These are phyloP conservation scores for Cladophialophora yegresii DNA, from an alignment of 2,329 filamentous ascomycete genomes.

Conservation along the genomic window DNA sequence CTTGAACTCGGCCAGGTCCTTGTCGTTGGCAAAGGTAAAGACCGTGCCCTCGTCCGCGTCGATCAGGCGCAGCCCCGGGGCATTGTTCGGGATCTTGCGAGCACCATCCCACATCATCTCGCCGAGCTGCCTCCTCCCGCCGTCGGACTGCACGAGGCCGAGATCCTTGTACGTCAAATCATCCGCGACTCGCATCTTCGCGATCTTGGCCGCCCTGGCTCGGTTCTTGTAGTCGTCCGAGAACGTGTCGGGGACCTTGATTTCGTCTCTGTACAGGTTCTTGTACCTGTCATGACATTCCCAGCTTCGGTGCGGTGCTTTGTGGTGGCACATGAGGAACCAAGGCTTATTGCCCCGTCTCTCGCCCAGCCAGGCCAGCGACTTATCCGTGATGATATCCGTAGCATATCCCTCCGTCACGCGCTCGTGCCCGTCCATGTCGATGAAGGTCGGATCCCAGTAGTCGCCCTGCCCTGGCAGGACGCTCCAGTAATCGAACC, in stretches of 20 bases:
- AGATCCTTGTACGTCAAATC: conserved; percentile 57
- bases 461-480: conserved; percentile 57
- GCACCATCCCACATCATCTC: conserved; percentile 39
- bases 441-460: conserved; percentile 55
- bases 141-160: conserved; percentile 56
- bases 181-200: conserved; percentile 56
- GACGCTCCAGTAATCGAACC: conserved; percentile 57
- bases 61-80: conserved; percentile 44
- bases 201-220: conserved; percentile 52
- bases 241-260: conserved; percentile 55
- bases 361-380: conserved; percentile 37
- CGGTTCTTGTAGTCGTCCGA: conserved; percentile 59
- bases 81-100: conserved; percentile 47
- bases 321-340: conserved; percentile 61
- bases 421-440: conserved; percentile 40
- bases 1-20: conserved; percentile 56
- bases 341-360: conserved; percentile 53
- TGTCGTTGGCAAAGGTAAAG: conserved; percentile 49
- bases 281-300: conserved; percentile 55
- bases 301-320: conserved; percentile 58
- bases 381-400: conserved; percentile 38
- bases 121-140: conserved; percentile 45
- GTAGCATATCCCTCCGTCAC: conserved; percentile 52
- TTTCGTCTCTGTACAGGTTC: conserved; percentile 51
- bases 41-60: conserved; percentile 51